These are phyloP conservation scores for Candida fluviatilis DNA, from an alignment of 805 yeast genomes.

Conservation along the genomic window DNA sequence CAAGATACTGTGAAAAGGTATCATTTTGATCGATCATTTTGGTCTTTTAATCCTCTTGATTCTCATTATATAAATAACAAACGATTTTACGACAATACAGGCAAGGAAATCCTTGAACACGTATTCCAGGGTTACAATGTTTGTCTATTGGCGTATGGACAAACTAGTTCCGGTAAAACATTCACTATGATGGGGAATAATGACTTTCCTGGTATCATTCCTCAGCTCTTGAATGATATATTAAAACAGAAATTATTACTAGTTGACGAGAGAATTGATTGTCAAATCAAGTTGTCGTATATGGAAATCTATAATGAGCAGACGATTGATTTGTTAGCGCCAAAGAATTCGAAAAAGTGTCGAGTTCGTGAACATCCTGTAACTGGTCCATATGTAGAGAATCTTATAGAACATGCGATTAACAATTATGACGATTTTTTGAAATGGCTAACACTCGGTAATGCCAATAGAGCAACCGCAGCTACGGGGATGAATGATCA, in stretches of 20 bases:
- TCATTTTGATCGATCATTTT: constrained; percentile 16
- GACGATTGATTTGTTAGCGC: constrained; percentile 56
- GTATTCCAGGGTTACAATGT: constrained; percentile 38
- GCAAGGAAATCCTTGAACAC: constrained; percentile 55
- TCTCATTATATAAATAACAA: constrained; percentile 44
- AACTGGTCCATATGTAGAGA: constrained; percentile 71
- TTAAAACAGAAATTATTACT: constrained; percentile 39
- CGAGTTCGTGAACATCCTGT: constrained; percentile 63
- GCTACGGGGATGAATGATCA: constrained; percentile 67
- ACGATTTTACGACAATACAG: constrained; percentile 49
- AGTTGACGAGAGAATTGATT: constrained; percentile 32
- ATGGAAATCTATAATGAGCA: constrained; percentile 78
- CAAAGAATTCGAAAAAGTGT: constrained; percentile 18
- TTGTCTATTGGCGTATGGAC: constrained; percentile 42
- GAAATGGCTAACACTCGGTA: constrained; percentile 47
- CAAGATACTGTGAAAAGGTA: constrained; percentile 10
- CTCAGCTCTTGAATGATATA: constrained; percentile 47
- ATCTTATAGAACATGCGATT: constrained; percentile 50
- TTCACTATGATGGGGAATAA: constrained; percentile 39
- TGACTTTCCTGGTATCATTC: constrained; percentile 35
- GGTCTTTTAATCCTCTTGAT: constrained; percentile 12
- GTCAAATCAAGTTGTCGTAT: constrained; percentile 50
- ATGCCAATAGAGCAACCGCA: constrained; percentile 59
- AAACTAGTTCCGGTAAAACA: constrained; percentile 41
- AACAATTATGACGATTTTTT: constrained; percentile 47